These are phyloP conservation scores for Pleoardoris graminearum DNA, from an alignment of 2,329 filamentous ascomycete genomes.

Conservation along the genomic window DNA sequence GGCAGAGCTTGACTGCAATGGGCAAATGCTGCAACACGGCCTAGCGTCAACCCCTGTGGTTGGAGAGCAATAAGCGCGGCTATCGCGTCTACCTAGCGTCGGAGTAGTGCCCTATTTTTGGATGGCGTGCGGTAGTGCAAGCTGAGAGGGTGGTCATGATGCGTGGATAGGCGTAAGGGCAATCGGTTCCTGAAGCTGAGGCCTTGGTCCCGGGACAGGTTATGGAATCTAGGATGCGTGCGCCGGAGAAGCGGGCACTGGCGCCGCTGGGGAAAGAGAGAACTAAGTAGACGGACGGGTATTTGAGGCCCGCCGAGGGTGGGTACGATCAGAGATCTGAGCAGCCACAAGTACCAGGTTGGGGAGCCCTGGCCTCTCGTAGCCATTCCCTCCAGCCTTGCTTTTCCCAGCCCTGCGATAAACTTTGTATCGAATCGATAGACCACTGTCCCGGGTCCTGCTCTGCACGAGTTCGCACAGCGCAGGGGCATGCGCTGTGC, in stretches of 20 bases:
- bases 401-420: conserved; percentile 2
- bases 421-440: conserved; percentile 8
- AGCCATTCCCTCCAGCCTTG: neutral
- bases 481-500: conserved; percentile 1
- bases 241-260: neutral
- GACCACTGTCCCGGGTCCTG: conserved; percentile 1
- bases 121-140: conserved; percentile 4
- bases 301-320: too few relatives aligned
- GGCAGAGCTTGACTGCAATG: neutral
- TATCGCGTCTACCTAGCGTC: conserved; percentile 12
- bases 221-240: neutral
- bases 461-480: conserved; percentile 5
- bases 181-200: conserved; percentile 20
- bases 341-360: neutral
- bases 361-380: neutral
- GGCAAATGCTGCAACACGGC: conserved; percentile 8
- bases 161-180: neutral
- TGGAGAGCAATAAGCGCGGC: conserved; percentile 5
- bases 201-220: conserved; percentile 3
- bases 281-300: neutral
- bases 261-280: neutral
- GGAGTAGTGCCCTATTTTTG: conserved; percentile 12
- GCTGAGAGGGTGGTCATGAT: conserved; percentile 2
- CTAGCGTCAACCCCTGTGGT: conserved; percentile 14
- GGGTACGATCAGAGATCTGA: too few relatives aligned